Conservation (phyloP, 208 protist species). For the Leishmania mexicana region DNA sequence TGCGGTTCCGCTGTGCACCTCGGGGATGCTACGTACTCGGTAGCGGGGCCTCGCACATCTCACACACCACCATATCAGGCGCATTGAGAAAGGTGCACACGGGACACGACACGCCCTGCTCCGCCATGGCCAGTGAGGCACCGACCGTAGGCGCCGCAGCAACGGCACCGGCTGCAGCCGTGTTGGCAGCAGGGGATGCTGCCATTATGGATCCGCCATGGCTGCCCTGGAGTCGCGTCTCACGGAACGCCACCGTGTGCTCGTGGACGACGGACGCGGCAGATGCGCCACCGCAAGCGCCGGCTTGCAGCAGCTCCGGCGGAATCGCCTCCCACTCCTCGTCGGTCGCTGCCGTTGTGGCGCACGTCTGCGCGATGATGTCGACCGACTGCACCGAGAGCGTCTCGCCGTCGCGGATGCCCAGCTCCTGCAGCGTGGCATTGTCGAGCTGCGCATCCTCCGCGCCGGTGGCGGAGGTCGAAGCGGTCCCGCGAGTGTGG, state of each 20-base stretch:
- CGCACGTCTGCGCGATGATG: conserved; percentile 36
- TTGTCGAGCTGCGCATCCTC: conserved; percentile 28
- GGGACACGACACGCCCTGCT: conserved; percentile 43
- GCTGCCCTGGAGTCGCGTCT: conserved; percentile 44
- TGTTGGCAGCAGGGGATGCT: not conserved
- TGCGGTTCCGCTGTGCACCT: not conserved
- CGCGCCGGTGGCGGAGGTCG: not conserved
- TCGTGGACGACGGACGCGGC: conserved; percentile 21
- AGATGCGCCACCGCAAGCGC: conserved; percentile 7
- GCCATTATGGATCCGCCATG: not conserved
- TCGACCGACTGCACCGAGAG: conserved; percentile 67
- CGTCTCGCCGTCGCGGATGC: conserved; percentile 66
- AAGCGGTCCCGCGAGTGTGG: not conserved
- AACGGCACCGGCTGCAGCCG: not conserved
- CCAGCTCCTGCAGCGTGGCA: conserved; percentile 68
- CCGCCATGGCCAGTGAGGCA: not conserved
- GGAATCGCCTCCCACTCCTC: conserved; percentile 74
- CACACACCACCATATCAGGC: conserved; percentile 58
- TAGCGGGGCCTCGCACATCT: conserved; percentile 85
- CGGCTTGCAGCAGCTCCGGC: conserved; percentile 45
- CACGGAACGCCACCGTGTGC: conserved; percentile 36
- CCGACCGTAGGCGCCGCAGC: not conserved
- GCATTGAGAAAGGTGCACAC: conserved; percentile 86
- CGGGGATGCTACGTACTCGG: not conserved
- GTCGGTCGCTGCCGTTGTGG: conserved; percentile 16